A percentile compares a stretch with the other conserved stretches of the same genome.
Conservation (phyloP, 306 rosid species). For the Cucumis sativus region DNA sequence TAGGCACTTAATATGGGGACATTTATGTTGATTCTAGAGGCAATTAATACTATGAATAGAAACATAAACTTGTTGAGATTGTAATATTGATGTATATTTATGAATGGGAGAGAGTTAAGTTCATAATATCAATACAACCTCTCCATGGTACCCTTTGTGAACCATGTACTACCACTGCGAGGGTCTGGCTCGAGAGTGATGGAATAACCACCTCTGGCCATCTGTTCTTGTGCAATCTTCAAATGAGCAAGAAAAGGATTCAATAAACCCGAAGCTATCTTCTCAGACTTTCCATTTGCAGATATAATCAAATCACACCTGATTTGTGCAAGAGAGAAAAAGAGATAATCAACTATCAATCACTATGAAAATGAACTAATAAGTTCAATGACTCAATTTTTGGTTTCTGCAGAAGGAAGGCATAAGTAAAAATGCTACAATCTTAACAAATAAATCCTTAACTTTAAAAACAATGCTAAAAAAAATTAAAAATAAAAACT, state of each 20-base stretch:
- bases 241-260: constrained; percentile 83
- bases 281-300: constrained; percentile 83
- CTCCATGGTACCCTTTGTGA: constrained; percentile 72
- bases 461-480: background rate
- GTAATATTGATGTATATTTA: background rate
- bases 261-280: constrained; percentile 84
- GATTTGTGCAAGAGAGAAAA: background rate
- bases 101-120: background rate
- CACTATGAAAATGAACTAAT: background rate
- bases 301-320: constrained; percentile 91
- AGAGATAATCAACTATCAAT: background rate
- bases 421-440: background rate
- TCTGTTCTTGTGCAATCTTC: constrained; percentile 91
- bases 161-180: constrained; percentile 47
- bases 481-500: background rate
- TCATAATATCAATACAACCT: constrained; percentile 32
- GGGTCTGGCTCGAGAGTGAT: constrained; percentile 75
- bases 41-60: background rate
- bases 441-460: background rate
- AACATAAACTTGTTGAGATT: background rate
- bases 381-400: background rate
- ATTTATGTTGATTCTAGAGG: background rate
- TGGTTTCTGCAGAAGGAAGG: background rate
- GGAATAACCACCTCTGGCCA: constrained; percentile 93
- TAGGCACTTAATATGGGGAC: background rate